These are phyloP conservation scores for Calamus simplicifolius DNA, from an alignment of 176 grass and related monocot species.

Conservation along the genomic window DNA sequence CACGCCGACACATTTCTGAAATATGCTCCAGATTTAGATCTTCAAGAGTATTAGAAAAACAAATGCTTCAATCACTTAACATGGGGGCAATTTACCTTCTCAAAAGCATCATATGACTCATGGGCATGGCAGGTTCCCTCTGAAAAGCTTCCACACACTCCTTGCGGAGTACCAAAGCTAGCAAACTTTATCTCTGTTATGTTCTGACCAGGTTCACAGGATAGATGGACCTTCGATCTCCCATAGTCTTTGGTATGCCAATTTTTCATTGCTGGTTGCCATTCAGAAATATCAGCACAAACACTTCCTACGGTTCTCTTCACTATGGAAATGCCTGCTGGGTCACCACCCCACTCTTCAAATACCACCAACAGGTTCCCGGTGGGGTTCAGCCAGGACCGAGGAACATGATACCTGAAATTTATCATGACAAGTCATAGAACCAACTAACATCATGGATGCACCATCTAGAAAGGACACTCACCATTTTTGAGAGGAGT, in stretches of 20 bases:
- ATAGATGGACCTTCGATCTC: slow-evolving; percentile 73
- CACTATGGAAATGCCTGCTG: slow-evolving; percentile 61
- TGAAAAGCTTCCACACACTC: slow-evolving; percentile 61
- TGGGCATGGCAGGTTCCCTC: slow-evolving; percentile 90
- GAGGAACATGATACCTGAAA: slow-evolving; percentile 89
- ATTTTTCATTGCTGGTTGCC: slow-evolving; percentile 92
- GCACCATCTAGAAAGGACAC: neutral
- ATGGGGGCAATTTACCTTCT: slow-evolving; percentile 67
- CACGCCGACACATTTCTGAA: slow-evolving; percentile 73
- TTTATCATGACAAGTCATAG: slow-evolving; percentile 15
- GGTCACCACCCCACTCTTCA: slow-evolving; percentile 91
- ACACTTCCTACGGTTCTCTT: slow-evolving; percentile 61
- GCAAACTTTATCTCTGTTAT: slow-evolving; percentile 87
- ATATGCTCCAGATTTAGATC: slow-evolving; percentile 13
- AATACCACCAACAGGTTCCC: slow-evolving; percentile 91
- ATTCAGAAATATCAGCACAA: slow-evolving; percentile 86
- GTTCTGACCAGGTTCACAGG: slow-evolving; percentile 59
- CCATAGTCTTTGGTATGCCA: slow-evolving; percentile 71
- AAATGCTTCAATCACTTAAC: neutral
- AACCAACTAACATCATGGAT: neutral
- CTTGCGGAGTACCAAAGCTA: slow-evolving; percentile 88
- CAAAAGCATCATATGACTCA: slow-evolving; percentile 84
- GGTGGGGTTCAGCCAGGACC: slow-evolving; percentile 87
- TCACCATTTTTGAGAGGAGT: slow-evolving; percentile 91
- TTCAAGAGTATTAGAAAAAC: slow-evolving; percentile 3